Evolutionary conservation across 1,284 basidiomycete species (phyloP).

Genomic region (Ustilago tritici): DNA sequence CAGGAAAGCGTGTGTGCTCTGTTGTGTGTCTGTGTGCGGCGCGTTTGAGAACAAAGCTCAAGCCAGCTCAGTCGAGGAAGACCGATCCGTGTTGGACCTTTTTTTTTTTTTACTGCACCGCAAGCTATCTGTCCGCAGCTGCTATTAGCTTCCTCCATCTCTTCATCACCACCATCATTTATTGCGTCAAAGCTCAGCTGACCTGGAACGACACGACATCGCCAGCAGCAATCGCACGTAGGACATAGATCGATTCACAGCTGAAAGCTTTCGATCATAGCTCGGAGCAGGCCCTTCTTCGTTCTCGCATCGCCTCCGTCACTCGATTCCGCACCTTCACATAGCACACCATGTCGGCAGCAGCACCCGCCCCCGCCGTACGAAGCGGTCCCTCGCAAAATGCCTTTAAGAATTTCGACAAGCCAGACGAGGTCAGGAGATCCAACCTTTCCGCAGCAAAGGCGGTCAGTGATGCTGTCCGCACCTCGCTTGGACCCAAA

Average conservation of each 20-base stretch:
- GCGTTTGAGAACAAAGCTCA: neutral
- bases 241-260: neutral
- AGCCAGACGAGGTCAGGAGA: conserved; percentile 69
- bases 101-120: neutral
- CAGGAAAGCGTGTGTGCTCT: neutral
- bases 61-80: neutral
- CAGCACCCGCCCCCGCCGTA: conserved; percentile 42
- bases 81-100: conserved; percentile 3
- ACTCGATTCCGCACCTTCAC: neutral
- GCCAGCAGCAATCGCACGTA: neutral
- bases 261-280: neutral
- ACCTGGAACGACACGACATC: neutral
- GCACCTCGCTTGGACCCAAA: conserved; percentile 94
- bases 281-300: neutral
- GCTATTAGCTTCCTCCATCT: neutral
- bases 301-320: neutral
- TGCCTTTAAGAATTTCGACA: conserved; percentile 69
- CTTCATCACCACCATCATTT: conserved; percentile 4
- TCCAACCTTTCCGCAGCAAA: conserved; percentile 66
- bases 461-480: conserved; percentile 97
- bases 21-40: neutral
- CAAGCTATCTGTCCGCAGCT: conserved; percentile 2
- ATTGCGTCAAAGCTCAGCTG: conserved; percentile 1
- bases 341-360: conserved; percentile 39
- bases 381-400: conserved; percentile 41